Evolutionary conservation across 148 eudicot genomes (phyloP), one percentile per base, ranked within the genome.

Genomic region (Dysphania ambrosioides): DNA sequence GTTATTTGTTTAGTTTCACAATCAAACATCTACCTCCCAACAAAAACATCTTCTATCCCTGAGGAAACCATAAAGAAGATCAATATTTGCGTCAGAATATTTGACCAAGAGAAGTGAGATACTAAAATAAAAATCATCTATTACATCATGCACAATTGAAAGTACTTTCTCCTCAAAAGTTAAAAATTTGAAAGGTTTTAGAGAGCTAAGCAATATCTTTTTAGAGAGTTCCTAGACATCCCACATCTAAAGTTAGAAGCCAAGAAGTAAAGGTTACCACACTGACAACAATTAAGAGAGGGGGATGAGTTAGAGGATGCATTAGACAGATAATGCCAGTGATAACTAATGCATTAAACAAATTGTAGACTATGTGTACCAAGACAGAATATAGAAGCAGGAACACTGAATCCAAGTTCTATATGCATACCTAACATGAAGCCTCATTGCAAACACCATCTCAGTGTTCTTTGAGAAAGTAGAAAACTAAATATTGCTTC

Each of bases 341-440:
- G 31, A 51, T 30, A 30, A 34, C 23, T 42, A 18, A 0, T 4
- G 24, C 53, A 29, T 21, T 13, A 42, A 23, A 32, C 23, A 35
- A 47, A 73, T 35, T 34, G 24, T 44, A 19, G 64, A 2, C 5
- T 31, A 41, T 21, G 60, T 59, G 21, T 41, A 32, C 1, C 24
- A 41, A 36, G 41, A 68, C 15, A 55, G 21, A 65, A 44, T 34
- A 36, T 8, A 18, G 24, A 26, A 53, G 65, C 56, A 53, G 5
- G 30, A 51, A 34, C 56, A 16, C 7, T 24, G n/a, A 40, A 35
- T 10, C 10, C 18, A 27, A 70, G 53, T 60, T 70, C 32, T 26
- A 38, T 19, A 68, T 35, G n/a, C 74, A 61, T 77, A 81, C 76
- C 83, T 81, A 27, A 69, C 69, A 21, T 70, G 42, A 60, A 69